phyloP scores from a whole-genome alignment of 345 rosid genomes.

The Isatis tinctoria region DNA sequence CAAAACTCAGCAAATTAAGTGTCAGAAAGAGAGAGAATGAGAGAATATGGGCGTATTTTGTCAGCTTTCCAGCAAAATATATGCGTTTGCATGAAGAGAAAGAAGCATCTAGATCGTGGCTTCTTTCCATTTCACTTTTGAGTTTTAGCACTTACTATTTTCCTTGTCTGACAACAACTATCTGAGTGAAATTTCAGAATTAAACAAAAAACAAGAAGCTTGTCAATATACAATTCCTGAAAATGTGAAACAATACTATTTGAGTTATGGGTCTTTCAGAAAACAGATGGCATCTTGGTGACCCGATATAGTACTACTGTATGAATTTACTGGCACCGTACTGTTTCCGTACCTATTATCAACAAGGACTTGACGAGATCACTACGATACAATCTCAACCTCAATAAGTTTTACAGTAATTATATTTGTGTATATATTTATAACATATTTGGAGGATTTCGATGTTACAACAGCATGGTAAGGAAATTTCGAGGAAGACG shows the following conservation, averaged over 20 bases:
- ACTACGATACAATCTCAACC: conserved; percentile 4
- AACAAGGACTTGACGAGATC: conserved; percentile 6
- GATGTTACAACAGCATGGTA: conserved; percentile 15
- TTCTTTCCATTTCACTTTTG: conserved; percentile 14
- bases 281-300: conserved; percentile 10
- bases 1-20: conserved; percentile 16
- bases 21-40: conserved; percentile 7
- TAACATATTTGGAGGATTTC: neutral
- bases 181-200: neutral
- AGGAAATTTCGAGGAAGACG: conserved; percentile 23
- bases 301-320: neutral
- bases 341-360: conserved; percentile 16
- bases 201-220: neutral
- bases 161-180: neutral
- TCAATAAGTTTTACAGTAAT: neutral
- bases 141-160: neutral
- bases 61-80: conserved; percentile 28
- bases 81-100: conserved; percentile 27
- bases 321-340: conserved; percentile 1
- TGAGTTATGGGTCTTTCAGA: neutral
- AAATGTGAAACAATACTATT: neutral
- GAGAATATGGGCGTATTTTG: conserved; percentile 21
- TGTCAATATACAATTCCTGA: neutral
- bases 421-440: neutral
- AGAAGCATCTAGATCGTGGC: conserved; percentile 27